Evolutionary conservation across 2,329 filamentous ascomycete species (phyloP), one percentile per base, ranked within the genome.

Genomic region (Colletotrichum neosansevieriae): DNA sequence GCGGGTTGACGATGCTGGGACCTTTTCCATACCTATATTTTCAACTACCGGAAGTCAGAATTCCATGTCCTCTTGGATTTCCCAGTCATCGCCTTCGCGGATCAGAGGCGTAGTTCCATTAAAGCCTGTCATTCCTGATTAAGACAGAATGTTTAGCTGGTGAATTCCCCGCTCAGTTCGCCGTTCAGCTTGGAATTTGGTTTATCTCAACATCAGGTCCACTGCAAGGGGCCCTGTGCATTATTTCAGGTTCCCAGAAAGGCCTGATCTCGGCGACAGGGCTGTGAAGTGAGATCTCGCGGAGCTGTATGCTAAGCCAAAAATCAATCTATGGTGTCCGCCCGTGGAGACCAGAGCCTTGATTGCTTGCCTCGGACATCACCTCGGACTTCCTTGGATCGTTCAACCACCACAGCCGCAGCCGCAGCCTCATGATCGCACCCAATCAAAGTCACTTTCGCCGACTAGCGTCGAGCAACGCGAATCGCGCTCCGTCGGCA

Each of bases 301-400:
- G 34, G 6, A 38, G 36, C 12, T 38, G 36, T 38, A 3, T 24
- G 17, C 51, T 29, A 15, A 21, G 51, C 51, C 51, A 12, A 17
- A 12, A 6, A 10, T 10, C n/a, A 57, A 1, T 17, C 19, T 10
- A 45, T 60, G 42, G 45, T 45, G 58, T 42, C 32, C 15, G 45
- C 34, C 19, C 10, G 19, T 19, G n/a, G 40, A 3, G 3, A 12
- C 6, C 36, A 38, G 13, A 11, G 40, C 2, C 53, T 42, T 67
- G 60, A 67, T 67, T 67, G 60, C 65, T 51, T 3, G 45, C 38
- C 60, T 67, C 65, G 65, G 60, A 67, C 61, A 51, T n/a, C 51
- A 58, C n/a, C 51, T 68, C 47, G 54, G 44, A 68, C 40, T 34
- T 10, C 17, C 51, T 15, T 49, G 15, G 6, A 21, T 13, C 13